These are phyloP conservation scores for Yamadazyma conglobata DNA, from an alignment of 1,139 yeast genomes.

Conservation along the genomic window DNA sequence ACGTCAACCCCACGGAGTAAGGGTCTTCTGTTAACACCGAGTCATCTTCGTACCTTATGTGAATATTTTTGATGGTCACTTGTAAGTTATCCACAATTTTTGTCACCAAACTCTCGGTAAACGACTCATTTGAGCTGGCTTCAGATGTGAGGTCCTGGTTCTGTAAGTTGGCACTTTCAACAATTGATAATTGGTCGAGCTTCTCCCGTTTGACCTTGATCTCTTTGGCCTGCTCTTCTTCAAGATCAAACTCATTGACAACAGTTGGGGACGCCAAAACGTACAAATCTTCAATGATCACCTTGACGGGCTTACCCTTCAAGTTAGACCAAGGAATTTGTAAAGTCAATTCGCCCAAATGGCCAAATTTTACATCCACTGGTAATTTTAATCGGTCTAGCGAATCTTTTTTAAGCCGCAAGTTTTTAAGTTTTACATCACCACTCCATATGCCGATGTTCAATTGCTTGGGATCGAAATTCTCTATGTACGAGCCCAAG, in stretches of 20 bases:
- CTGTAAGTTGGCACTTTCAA: constrained; percentile 44
- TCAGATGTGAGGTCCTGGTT: constrained; percentile 41
- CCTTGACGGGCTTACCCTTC: constrained; percentile 88
- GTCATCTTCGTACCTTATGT: constrained; percentile 85
- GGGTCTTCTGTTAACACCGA: constrained; percentile 65
- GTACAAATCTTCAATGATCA: constrained; percentile 85
- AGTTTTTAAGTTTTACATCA: constrained; percentile 79
- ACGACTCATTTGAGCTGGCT: constrained; percentile 59
- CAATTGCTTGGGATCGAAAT: constrained; percentile 90
- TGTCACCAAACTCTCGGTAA: constrained; percentile 82
- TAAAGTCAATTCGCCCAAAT: constrained; percentile 80
- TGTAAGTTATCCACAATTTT: constrained; percentile 92
- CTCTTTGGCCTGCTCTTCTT: constrained; percentile 65
- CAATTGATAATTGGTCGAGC: constrained; percentile 65
- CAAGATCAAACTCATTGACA: constrained; percentile 51
- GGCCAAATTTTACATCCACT: constrained; percentile 86
- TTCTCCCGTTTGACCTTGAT: constrained; percentile 63
- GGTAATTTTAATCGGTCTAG: constrained; percentile 84
- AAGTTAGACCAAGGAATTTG: constrained; percentile 97
- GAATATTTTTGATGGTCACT: constrained; percentile 88
- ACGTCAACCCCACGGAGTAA: constrained; percentile 77
- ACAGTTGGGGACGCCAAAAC: constrained; percentile 73
- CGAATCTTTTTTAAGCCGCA: constrained; percentile 77
- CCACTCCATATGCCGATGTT: constrained; percentile 98
- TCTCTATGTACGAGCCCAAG: constrained; percentile 77